Evolutionary conservation across 2,329 filamentous ascomycete species (phyloP).

Genomic region (Parascedosporium putredinis): DNA sequence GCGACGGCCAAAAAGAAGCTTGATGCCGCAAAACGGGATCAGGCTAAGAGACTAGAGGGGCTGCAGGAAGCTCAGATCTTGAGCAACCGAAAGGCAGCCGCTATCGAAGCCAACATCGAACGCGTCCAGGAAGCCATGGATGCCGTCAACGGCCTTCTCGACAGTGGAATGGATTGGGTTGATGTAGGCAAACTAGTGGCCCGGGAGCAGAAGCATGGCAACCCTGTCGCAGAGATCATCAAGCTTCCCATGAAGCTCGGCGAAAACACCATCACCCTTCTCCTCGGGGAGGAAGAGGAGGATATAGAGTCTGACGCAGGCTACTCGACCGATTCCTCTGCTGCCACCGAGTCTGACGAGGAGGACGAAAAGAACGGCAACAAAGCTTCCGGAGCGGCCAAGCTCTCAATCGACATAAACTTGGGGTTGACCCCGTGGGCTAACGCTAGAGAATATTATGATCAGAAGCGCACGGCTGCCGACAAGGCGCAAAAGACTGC

Average conservation of each 20-base stretch:
- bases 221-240: conserved; percentile 80
- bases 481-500: conserved; percentile 82
- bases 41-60: conserved; percentile 73
- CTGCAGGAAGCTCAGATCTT: conserved; percentile 71
- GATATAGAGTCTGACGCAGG: conserved; percentile 40
- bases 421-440: conserved; percentile 73
- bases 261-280: conserved; percentile 78
- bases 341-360: conserved; percentile 43
- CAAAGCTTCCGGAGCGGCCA: conserved; percentile 21
- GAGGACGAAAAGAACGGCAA: conserved; percentile 27
- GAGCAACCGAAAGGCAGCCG: conserved; percentile 79
- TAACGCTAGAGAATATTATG: conserved; percentile 87
- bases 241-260: conserved; percentile 77
- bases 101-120: conserved; percentile 83
- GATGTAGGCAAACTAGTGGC: conserved; percentile 84
- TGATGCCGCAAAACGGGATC: conserved; percentile 73
- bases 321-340: conserved; percentile 51
- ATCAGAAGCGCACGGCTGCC: conserved; percentile 73
- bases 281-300: conserved; percentile 60
- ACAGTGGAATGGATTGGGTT: conserved; percentile 95
- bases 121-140: conserved; percentile 87
- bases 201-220: conserved; percentile 68
- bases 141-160: conserved; percentile 83
- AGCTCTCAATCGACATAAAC: conserved; percentile 71
- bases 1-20: conserved; percentile 72